A percentile compares a stretch with the other conserved stretches of the same genome.
phyloP scores from a whole-genome alignment of 2,329 filamentous ascomycete species.

The Amauroascus niger region DNA sequence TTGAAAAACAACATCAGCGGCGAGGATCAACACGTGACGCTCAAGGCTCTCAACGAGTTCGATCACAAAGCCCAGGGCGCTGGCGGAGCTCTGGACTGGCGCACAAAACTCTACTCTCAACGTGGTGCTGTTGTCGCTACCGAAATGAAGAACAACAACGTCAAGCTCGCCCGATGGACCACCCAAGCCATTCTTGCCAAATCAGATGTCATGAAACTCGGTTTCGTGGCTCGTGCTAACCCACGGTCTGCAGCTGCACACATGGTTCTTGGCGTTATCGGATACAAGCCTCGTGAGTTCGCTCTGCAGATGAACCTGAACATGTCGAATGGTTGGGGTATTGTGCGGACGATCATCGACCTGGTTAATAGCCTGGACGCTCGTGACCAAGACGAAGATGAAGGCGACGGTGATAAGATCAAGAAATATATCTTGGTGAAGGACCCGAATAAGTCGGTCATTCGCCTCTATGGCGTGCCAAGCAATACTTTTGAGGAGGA shows the following conservation, averaged over 20 bases:
- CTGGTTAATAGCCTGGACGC: constrained; percentile 45
- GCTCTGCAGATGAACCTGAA: constrained; percentile 97
- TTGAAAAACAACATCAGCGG: constrained; percentile 89
- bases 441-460: constrained; percentile 95
- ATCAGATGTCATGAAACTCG: constrained; percentile 98
- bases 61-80: constrained; percentile 95
- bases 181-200: constrained; percentile 93
- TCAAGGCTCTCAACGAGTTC: constrained; percentile 98
- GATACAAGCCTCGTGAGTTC: constrained; percentile 97
- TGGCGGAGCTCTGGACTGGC: constrained; percentile 92
- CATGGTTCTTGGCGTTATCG: constrained; percentile 86
- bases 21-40: constrained; percentile 80
- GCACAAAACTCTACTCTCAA: constrained; percentile 85
- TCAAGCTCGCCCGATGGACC: constrained; percentile 97
- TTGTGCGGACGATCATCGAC: constrained; percentile 94
- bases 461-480: constrained; percentile 87
- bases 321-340: constrained; percentile 95
- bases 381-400: constrained; percentile 29
- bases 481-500: constrained; percentile 80
- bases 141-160: constrained; percentile 99
- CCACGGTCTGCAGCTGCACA: constrained; percentile 89
- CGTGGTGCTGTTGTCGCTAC: constrained; percentile 95
- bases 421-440: constrained; percentile 51
- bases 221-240: constrained; percentile 90
- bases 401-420: constrained; percentile 29